Base-by-base conservation (phyloP, 768 basidiomycete species). In the Gloeostereum incarnatum region DNA sequence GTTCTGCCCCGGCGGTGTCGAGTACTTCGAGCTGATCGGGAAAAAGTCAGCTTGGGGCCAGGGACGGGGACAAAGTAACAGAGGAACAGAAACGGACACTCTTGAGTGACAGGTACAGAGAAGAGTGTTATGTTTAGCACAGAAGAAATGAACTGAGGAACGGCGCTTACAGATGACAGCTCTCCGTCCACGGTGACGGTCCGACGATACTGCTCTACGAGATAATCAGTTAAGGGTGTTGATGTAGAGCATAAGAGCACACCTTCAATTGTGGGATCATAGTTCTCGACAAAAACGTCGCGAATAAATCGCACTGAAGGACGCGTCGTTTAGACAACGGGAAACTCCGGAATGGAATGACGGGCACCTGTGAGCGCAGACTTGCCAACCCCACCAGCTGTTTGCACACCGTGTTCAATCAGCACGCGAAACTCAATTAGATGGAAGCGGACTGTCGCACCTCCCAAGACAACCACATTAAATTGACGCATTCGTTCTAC, bases 191-290 rank as follows among this genome's bases (percentile, higher is more conserved):
- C 72, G n/a, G 65, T 68, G 33, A 86, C 55, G 8, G 66, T 62
- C 39, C 75, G 71, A 27, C 74, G 68, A 58, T 88, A 89, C 46
- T 79, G 75, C 63, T 88, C 85, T 88, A 54, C 6, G 33, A 20
- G 32, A 35, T 20, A 9, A 44, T 50, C 3, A 48, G 30, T 31
- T 20, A 47, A 48, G 33, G 46, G 37, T 33, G 30, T 11, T 27
- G 41, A 37, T 5, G 1, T 24, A 8, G 6, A 8, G 26, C 6
- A 13, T 14, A 33, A 16, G 22, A 35, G 29, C 59, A 31, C 33
- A 81, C 85, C 85, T 73, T 88, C 84, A 50, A 89, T 87, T 9
- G 86, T 87, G 19, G 85, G 85, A 53, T 89, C 82, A 55, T 88
- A 88, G 46, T 71, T 71, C 49, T 84, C 80, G 21, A 84, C 62